Base-by-base conservation (phyloP, 1,139 yeast species). In the Yamadazyma triangularis region DNA sequence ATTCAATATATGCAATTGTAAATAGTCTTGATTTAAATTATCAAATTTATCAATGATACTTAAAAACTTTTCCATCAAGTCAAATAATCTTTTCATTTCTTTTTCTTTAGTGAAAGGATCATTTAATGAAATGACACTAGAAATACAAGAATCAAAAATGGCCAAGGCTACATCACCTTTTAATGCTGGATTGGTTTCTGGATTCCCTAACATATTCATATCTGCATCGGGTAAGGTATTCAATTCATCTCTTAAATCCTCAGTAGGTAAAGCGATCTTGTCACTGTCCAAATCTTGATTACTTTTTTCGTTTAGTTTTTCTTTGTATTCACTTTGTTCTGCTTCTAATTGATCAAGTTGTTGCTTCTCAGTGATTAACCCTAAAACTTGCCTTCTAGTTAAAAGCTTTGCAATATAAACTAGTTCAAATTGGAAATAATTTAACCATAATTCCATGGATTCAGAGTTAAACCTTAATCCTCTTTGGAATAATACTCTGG, bases 121-220 rank as follows among this genome's bases (percentile, higher is more conserved):
- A 8, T n/a, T n/a, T 13, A 34, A 26, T 29, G 31, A 23, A 15
- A 29, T 71, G 34, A 83, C 60, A 27, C 84, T 80, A 7, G 20
- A 9, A 18, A 18, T 18, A 18, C 20, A 18, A 26, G 84, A 70
- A 53, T 88, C 96, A 50, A 76, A 88, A 14, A 88, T 75, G 0
- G 94, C 77, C 44, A 88, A 66, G 3, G 93, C 93, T 33, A 89
- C 78, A 51, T 88, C 96, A 35, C 97, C 96, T 47, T 79, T 78
- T 44, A 89, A 66, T 0, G 95, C 96, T 7, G 96, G 96, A 49
- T 88, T 89, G 15, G 87, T 77, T 31, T 83, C 91, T 10, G 84
- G 80, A 42, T 80, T 79, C 23, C 96, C 96, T 41, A 89, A 65
- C 73, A 86, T 80, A 43, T 79, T 80, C 70, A 87, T 73, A 51